Evolutionary conservation across 192 early-diverging fungal species (phyloP).

Genomic region (Coemansia sp.): DNA sequence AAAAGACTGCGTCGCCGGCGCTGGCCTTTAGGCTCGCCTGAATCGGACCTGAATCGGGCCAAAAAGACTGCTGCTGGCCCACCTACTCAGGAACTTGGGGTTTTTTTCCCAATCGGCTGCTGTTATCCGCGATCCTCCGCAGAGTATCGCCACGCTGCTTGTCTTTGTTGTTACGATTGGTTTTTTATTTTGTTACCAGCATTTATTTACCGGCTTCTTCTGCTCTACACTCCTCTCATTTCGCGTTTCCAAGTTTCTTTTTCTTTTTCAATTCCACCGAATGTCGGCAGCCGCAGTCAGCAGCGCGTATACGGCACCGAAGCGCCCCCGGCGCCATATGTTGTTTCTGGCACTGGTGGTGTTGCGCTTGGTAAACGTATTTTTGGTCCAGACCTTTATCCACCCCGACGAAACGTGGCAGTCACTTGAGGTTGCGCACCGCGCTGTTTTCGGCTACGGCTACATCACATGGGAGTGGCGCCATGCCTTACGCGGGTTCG

Average conservation of each 20-base stretch:
- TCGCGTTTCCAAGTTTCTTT: background rate
- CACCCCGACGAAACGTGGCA: slow-evolving; percentile 99
- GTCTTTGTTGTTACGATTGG: no score
- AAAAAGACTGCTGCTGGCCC: no score
- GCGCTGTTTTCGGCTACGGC: slow-evolving; percentile 83
- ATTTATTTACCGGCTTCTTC: background rate
- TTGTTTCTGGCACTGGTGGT: slow-evolving; percentile 25
- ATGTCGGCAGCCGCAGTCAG: background rate
- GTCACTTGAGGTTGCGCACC: slow-evolving; percentile 87
- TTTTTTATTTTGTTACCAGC: no score
- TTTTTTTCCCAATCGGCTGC: no score
- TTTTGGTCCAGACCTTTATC: slow-evolving; percentile 67
- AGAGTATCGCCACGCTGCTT: no score
- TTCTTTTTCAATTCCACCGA: background rate
- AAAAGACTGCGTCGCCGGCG: no score
- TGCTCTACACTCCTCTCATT: no score
- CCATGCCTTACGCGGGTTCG: slow-evolving; percentile 73
- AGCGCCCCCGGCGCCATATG: background rate
- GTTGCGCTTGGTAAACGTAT: slow-evolving; percentile 39
- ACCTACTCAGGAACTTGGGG: no score
- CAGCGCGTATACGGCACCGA: background rate
- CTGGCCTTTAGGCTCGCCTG: no score
- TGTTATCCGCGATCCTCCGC: no score
- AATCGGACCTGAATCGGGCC: no score
- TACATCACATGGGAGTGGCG: slow-evolving; percentile 95